Conservation (phyloP, 1,284 basidiomycete species). For the Ganoderma leucocontextum region DNA sequence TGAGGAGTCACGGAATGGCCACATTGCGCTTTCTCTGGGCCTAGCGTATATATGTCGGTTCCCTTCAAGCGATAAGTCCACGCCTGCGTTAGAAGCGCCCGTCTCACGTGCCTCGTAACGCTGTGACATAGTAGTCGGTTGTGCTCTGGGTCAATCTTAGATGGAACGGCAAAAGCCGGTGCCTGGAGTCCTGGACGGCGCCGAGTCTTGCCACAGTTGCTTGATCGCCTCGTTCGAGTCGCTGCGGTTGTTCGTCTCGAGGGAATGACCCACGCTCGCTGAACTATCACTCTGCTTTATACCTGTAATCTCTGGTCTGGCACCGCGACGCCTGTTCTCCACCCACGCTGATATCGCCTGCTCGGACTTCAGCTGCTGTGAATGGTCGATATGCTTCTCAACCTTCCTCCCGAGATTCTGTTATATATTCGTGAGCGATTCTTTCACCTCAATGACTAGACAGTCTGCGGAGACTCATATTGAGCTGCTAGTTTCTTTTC, state of each 20-base stretch:
- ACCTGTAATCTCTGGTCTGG: not conserved
- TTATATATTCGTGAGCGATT: not conserved
- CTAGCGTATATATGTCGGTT: too few species aligned
- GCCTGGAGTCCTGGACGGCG: too few species aligned
- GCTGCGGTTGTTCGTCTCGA: conserved; percentile 26
- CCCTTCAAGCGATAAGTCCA: too few species aligned
- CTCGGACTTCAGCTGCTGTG: not conserved
- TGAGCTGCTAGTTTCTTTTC: conserved; percentile 61
- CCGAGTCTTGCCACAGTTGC: not conserved
- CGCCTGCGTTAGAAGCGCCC: too few species aligned
- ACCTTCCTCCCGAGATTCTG: conserved; percentile 55
- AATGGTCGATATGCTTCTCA: conserved; percentile 24
- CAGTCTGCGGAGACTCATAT: not conserved
- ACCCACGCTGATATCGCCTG: not conserved
- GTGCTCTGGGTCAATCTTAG: too few species aligned
- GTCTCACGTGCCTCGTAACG: too few species aligned
- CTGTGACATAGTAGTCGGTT: too few species aligned
- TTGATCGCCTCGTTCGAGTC: conserved; percentile 12
- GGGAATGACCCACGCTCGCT: conserved; percentile 10
- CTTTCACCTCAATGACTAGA: not conserved
- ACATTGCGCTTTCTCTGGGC: too few species aligned
- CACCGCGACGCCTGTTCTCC: not conserved
- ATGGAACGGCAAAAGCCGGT: not conserved
- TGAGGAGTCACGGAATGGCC: too few species aligned
- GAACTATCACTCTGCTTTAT: conserved; percentile 2